Evolutionary conservation across 257 asterid species (phyloP).

Genomic region (Solanum piurae): DNA sequence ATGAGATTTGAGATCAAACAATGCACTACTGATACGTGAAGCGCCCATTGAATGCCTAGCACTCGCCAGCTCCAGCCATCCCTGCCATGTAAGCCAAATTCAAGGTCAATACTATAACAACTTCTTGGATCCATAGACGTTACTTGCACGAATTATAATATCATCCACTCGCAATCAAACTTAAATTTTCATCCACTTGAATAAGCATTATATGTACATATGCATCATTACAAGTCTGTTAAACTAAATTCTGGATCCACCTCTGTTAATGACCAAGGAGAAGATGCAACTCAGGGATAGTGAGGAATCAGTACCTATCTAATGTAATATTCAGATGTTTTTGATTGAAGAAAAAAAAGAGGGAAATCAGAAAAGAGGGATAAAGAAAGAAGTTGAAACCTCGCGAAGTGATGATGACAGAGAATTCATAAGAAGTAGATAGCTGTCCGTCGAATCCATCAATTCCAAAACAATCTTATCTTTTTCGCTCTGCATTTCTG

Average conservation of each 20-base stretch:
- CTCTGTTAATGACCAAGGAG: background rate
- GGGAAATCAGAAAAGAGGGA: background rate
- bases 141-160: background rate
- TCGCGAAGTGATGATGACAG: conserved; percentile 77
- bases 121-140: background rate
- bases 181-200: background rate
- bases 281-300: background rate
- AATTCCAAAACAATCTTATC: conserved; percentile 47
- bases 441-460: conserved; percentile 67
- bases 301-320: background rate
- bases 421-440: conserved; percentile 51
- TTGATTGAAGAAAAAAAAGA: background rate
- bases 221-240: background rate
- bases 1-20: conserved; percentile 70
- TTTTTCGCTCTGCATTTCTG: conserved; percentile 3
- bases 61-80: conserved; percentile 87
- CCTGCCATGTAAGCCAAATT: conserved; percentile 23
- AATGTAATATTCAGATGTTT: background rate
- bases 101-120: background rate
- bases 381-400: conserved; percentile 23
- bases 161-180: background rate
- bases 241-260: background rate
- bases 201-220: background rate
- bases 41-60: conserved; percentile 89
- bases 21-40: conserved; percentile 58